Evolutionary conservation across 495 filamentous ascomycete genomes (phyloP).

Genomic region (Podospora anserina): DNA sequence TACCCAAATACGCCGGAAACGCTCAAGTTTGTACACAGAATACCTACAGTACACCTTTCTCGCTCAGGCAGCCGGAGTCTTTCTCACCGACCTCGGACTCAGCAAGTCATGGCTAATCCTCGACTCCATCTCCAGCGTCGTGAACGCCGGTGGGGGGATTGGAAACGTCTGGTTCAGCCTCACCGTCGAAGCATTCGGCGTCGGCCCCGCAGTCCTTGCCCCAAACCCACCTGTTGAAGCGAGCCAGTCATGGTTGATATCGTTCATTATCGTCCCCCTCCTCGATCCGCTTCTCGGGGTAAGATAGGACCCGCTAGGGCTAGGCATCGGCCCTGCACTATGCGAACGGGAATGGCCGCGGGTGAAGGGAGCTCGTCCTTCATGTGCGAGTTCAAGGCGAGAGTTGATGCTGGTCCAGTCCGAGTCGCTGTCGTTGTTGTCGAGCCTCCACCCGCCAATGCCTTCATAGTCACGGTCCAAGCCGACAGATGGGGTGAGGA

Average conservation of each 20-base stretch:
- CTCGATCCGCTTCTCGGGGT: conserved; percentile 11
- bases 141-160: conserved; percentile 20
- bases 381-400: conserved; percentile 66
- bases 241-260: background rate
- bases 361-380: conserved; percentile 47
- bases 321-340: conserved; percentile 18
- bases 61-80: background rate
- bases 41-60: background rate
- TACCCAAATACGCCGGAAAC: background rate
- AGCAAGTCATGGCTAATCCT: conserved; percentile 1
- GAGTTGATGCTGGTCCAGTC: conserved; percentile 74
- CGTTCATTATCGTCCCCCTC: background rate
- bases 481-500: conserved; percentile 40
- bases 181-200: conserved; percentile 37
- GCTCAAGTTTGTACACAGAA: background rate
- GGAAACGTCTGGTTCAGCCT: conserved; percentile 26
- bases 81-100: conserved; percentile 16
- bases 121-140: conserved; percentile 27
- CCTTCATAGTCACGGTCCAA: conserved; percentile 75
- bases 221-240: conserved; percentile 11
- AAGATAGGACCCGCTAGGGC: background rate
- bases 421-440: conserved; percentile 57
- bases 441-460: conserved; percentile 73
- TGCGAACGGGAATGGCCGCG: conserved; percentile 39
- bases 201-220: conserved; percentile 8